Conservation (phyloP, 768 basidiomycete species). For the Pleurotus giganteus region DNA sequence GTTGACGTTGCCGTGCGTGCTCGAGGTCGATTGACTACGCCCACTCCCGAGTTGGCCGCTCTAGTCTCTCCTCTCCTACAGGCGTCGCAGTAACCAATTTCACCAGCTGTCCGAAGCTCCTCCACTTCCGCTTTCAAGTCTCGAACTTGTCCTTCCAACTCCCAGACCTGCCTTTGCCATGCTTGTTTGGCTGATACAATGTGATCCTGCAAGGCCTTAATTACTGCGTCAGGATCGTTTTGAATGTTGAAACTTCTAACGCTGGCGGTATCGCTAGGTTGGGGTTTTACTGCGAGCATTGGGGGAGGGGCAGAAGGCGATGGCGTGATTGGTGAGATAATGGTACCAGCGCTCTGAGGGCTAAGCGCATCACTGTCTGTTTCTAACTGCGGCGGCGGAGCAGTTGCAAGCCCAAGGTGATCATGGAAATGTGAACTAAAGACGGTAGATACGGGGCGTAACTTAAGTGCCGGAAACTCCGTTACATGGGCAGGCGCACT, state of each 20-base stretch:
- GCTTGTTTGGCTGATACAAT: conserved; percentile 52
- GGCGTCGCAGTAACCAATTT: conserved; percentile 46
- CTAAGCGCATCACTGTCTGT: conserved; percentile 50
- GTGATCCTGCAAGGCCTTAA: conserved; percentile 61
- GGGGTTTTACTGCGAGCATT: conserved; percentile 19
- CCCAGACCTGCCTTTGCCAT: conserved; percentile 75
- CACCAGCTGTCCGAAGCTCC: conserved; percentile 38
- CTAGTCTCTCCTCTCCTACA: conserved; percentile 53
- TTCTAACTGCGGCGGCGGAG: conserved; percentile 35
- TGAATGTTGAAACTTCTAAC: conserved; percentile 15
- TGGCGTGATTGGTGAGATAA: conserved; percentile 49
- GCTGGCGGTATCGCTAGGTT: conserved; percentile 16
- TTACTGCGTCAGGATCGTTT: conserved; percentile 42
- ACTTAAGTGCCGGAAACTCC: conserved; percentile 63
- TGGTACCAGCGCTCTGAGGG: conserved; percentile 40
- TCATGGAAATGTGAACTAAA: conserved; percentile 71
- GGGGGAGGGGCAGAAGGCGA: conserved; percentile 19
- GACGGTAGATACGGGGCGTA: conserved; percentile 73
- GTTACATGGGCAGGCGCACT: conserved; percentile 66
- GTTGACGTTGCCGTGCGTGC: conserved; percentile 64
- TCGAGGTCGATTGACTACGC: conserved; percentile 63
- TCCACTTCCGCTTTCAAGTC: conserved; percentile 72
- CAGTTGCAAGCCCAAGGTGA: conserved; percentile 35
- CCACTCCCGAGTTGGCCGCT: conserved; percentile 13
- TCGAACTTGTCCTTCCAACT: conserved; percentile 70